These are phyloP conservation scores for Lasiosphaeria ovina DNA, from an alignment of 495 filamentous ascomycete genomes.

Conservation along the genomic window DNA sequence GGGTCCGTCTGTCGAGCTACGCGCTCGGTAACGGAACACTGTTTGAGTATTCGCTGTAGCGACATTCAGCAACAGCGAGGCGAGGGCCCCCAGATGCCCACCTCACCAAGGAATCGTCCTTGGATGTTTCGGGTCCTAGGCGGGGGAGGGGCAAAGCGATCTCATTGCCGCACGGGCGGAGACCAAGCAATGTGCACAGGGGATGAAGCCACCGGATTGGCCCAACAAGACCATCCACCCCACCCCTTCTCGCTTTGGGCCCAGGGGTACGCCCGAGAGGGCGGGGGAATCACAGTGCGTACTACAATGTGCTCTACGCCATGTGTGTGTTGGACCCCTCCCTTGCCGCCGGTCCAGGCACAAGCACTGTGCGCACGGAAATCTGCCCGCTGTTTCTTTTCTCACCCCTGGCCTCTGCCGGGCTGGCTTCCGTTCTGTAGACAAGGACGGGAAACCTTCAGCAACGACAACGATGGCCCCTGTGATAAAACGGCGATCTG, in stretches of 20 bases:
- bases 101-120: not conserved
- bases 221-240: too few species aligned
- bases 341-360: too few species aligned
- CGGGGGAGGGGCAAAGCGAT: conserved; percentile 4
- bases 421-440: too few species aligned
- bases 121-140: conserved; percentile 8
- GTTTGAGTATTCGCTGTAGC: not conserved
- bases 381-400: too few species aligned
- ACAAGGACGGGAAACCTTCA: too few species aligned
- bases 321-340: not conserved
- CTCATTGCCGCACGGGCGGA: not conserved
- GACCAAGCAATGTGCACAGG: not conserved
- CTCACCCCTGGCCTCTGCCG: too few species aligned
- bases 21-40: not conserved
- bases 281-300: too few species aligned
- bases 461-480: too few species aligned
- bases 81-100: conserved; percentile 1
- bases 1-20: not conserved
- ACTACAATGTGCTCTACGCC: not conserved
- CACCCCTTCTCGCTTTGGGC: too few species aligned
- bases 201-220: not conserved
- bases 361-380: too few species aligned
- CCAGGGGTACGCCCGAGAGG: not conserved
- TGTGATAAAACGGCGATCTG: too few species aligned
- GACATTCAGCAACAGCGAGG: not conserved